phyloP scores from a whole-genome alignment of 2,329 filamentous ascomycete genomes.

The Neopestalotiopsis sp. region DNA sequence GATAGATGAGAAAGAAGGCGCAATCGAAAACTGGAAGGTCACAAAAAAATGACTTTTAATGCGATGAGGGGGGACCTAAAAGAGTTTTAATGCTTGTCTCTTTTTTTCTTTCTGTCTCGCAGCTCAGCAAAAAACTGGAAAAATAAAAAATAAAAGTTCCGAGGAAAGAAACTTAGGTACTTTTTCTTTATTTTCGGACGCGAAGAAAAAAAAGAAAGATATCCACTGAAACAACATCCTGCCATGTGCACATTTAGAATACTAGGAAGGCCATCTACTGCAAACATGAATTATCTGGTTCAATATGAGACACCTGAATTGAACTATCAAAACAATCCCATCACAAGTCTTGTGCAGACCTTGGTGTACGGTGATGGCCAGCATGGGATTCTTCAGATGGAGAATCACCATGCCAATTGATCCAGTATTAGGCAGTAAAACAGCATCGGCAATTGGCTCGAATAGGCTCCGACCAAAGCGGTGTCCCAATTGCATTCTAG shows the following conservation, averaged over 20 bases:
- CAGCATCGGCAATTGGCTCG: not conserved
- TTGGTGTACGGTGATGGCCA: too few species aligned
- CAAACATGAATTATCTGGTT: not conserved
- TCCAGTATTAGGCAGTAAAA: not conserved
- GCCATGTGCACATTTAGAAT: not conserved
- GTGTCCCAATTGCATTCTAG: slow-evolving; percentile 4
- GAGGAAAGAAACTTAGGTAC: slow-evolving; percentile 5
- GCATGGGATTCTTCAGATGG: too few species aligned
- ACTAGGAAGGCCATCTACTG: not conserved
- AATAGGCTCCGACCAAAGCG: not conserved
- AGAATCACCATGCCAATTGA: too few species aligned
- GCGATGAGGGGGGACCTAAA: slow-evolving; percentile 1
- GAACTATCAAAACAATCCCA: too few species aligned
- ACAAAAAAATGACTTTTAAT: too few species aligned
- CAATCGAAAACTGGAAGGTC: slow-evolving; percentile 3
- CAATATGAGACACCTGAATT: too few species aligned
- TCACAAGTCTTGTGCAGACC: too few species aligned
- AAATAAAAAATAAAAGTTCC: slow-evolving; percentile 15
- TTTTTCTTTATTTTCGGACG: slow-evolving; percentile 5
- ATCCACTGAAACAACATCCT: not conserved
- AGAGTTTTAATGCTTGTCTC: slow-evolving; percentile 1
- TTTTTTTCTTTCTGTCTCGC: slow-evolving; percentile 5
- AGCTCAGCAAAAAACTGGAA: slow-evolving; percentile 6
- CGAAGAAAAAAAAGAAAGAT: slow-evolving; percentile 6
- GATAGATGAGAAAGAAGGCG: not conserved